Percentiles rank a stretch among this genome's conserved stretches.
These are phyloP conservation scores for Yarrowia bubula DNA, from an alignment of 805 yeast genomes.

Conservation along the genomic window DNA sequence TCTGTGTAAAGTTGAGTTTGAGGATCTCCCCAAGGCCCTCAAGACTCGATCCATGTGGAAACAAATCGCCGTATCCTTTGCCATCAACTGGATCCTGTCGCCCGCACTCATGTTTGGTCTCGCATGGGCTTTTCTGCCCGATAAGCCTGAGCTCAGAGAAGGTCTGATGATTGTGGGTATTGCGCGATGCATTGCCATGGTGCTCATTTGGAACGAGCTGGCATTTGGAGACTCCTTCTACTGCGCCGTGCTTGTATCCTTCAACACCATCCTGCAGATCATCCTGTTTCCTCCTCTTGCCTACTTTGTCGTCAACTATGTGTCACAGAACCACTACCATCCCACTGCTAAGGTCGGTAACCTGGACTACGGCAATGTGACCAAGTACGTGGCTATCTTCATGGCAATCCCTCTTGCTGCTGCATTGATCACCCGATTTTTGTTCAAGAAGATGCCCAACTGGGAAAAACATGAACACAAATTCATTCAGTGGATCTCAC, in stretches of 20 bases:
- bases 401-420: constrained; percentile 53
- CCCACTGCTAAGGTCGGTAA: constrained; percentile 31
- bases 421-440: constrained; percentile 47
- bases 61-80: constrained; percentile 44
- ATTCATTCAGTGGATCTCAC: constrained; percentile 46
- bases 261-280: constrained; percentile 53
- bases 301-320: constrained; percentile 48
- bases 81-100: constrained; percentile 55
- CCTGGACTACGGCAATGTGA: constrained; percentile 43
- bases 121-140: constrained; percentile 53
- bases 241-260: constrained; percentile 53
- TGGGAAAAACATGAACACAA: constrained; percentile 38
- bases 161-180: constrained; percentile 61
- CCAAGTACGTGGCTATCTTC: constrained; percentile 51
- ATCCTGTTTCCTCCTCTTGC: constrained; percentile 54
- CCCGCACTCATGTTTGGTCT: constrained; percentile 58
- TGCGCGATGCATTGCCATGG: constrained; percentile 65
- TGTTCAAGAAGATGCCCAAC: constrained; percentile 37
- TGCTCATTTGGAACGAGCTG: constrained; percentile 55
- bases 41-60: constrained; percentile 33
- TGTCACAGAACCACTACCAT: constrained; percentile 37
- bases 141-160: constrained; percentile 48
- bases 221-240: constrained; percentile 52
- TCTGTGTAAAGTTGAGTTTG: constrained; percentile 55
- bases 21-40: constrained; percentile 41